These are phyloP conservation scores for Terfezia claveryi DNA, from an alignment of 495 filamentous ascomycete genomes.

Conservation along the genomic window DNA sequence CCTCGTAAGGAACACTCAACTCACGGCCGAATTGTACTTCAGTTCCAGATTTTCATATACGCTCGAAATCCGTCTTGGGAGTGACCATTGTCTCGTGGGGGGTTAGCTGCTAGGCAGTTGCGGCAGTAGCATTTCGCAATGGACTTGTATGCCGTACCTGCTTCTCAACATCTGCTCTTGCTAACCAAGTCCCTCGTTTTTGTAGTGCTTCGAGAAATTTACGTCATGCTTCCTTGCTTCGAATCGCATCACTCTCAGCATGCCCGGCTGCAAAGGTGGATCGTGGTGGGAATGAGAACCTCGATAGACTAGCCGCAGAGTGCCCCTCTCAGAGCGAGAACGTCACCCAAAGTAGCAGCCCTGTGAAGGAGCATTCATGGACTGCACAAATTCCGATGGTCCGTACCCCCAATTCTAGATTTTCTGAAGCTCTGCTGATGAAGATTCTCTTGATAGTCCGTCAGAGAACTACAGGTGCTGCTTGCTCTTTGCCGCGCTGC, in stretches of 20 bases:
- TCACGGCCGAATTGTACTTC: no score
- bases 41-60: no score
- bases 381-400: neutral
- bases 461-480: conserved; percentile 73
- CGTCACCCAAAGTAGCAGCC: neutral
- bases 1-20: no score
- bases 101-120: no score
- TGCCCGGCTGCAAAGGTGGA: neutral
- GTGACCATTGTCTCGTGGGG: no score
- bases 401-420: neutral
- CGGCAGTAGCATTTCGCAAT: no score
- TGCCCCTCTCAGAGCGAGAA: neutral
- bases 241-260: neutral
- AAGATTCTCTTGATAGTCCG: conserved; percentile 22
- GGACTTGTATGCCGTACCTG: no score
- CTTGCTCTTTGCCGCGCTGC: conserved; percentile 76
- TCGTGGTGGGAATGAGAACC: neutral
- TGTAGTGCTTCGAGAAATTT: neutral
- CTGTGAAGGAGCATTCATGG: neutral
- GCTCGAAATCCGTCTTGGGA: no score
- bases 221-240: neutral
- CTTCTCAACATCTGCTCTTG: no score
- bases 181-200: no score
- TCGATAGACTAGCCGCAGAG: neutral
- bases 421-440: neutral